Percentiles rank a stretch among this genome's conserved stretches.
phyloP scores from a whole-genome alignment of 163 green algal species.

The Chloromonas sp. region DNA sequence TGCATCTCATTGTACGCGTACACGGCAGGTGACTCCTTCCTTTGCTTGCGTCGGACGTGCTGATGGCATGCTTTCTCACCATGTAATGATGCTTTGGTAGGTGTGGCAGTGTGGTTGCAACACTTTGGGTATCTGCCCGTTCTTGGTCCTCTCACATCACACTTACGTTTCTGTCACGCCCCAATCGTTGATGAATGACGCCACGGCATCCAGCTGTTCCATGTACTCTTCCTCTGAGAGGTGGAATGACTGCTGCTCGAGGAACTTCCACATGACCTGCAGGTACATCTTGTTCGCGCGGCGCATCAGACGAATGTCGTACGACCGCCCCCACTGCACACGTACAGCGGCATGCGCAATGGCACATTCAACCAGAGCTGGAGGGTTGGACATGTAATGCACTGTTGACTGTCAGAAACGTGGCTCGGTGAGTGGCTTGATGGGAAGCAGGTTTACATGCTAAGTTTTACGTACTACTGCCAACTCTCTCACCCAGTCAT shows the following conservation, averaged over 20 bases:
- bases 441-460: not conserved
- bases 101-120: no score
- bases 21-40: no score
- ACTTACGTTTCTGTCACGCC: slow-evolving; percentile 27
- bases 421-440: not conserved
- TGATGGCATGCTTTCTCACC: no score
- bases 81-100: no score
- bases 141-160: no score
- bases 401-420: not conserved
- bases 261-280: slow-evolving; percentile 53
- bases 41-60: no score
- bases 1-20: no score
- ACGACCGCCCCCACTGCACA: slow-evolving; percentile 50
- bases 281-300: slow-evolving; percentile 51
- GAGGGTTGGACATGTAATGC: not conserved
- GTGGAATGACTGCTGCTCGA: slow-evolving; percentile 74
- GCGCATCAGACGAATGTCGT: slow-evolving; percentile 58
- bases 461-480: not conserved
- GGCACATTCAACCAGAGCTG: not conserved
- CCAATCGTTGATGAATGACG: slow-evolving; percentile 55
- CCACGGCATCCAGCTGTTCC: slow-evolving; percentile 61
- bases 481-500: not conserved
- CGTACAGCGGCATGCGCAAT: not conserved
- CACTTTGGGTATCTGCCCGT: no score
- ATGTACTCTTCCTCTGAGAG: slow-evolving; percentile 76